Base-by-base conservation (phyloP, 2,329 filamentous ascomycete species). In the Lachnellula arida region DNA sequence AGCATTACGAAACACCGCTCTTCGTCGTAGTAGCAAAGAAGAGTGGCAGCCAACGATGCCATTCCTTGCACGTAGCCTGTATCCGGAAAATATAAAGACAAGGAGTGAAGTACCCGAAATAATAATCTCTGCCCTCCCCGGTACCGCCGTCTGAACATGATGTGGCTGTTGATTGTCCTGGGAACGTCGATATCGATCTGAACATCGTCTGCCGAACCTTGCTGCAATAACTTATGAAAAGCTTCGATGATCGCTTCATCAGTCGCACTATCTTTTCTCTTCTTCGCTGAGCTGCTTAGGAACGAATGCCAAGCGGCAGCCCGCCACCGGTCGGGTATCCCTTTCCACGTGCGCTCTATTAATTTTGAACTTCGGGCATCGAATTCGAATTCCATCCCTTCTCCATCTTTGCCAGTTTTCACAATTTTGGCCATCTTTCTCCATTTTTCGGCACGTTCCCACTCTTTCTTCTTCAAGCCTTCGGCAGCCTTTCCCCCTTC, bases 141-240 rank as follows among this genome's bases (percentile, higher is more conserved):
- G 73, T 99, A 99, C 50, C 94, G 82, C 60, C 85, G 82, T 46
- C 94, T 85, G 70, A 99, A 99, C 93, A 99, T 97, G 71, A 99
- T 93, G 73, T 99, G 94, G 60, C 89, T 85, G 71, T 85, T 95
- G 71, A 99, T 96, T 4, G 94, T 97, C 53, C 94, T 82, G 0
- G 94, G 94, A 17, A 99, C 94, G 71, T 99, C 94, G 44, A 97
- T 84, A 71, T 99, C 94, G 65, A 99, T 99, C 74, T 99, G 94
- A 22, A 93, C 86, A 71, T 99, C 94, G 68, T 99, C 94, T 0
- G 91, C 86, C 2, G 89, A 96, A 53, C 84, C 84, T 57, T 85
- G 76, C 15, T 84, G 77, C 67, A 95, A 87, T 28, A 95, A 80
- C 44, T 83, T 81, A 69, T 89, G 81, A 68, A 91, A 96, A 32